Base-by-base conservation (phyloP, 2,329 filamentous ascomycete species). In the Arachnomyces sp. region DNA sequence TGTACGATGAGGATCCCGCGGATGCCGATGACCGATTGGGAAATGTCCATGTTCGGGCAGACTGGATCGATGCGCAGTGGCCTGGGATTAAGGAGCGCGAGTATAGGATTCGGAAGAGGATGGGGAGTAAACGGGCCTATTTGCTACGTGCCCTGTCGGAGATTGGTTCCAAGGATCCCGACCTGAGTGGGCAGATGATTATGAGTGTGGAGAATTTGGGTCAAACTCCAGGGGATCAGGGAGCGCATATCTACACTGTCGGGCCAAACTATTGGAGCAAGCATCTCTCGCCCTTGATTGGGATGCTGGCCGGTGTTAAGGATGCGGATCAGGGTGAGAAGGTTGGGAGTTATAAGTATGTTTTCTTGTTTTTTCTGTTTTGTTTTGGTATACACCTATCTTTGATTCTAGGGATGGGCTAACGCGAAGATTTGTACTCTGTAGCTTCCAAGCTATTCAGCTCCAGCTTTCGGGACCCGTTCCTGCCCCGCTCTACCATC, bases 361-460 rank as follows among this genome's bases (percentile, higher is more conserved):
- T 67, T 16, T 25, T n/a, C 11, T 2, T 9, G 36, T n/a, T 14
- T 35, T 28, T 39, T 34, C 31, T 31, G 17, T 38, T 3, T 13
- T 15, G n/a, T 8, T 16, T 9, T 28, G 31, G 17, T 21, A 25
- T 3, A 39, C 28, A 33, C 38, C 30, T 16, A 28, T 34, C n/a
- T n/a, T n/a, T n/a, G n/a, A n/a, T n/a, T n/a, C n/a, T n/a, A n/a
- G n/a, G n/a, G n/a, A n/a, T n/a, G n/a, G n/a, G 16, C 28, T 17
- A n/a, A 14, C 31, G 1, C 7, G 38, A n/a, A 14, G 17, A 34
- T 21, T 18, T 34, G 15, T 41, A 47, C 31, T 29, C 16, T 55
- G 51, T 53, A 89, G 85, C 62, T 96, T 96, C 64, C 89, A 95
- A 71, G 86, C 90, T 30, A 89, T 87, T 59, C 84, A 95, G 60